Evolutionary conservation across 306 rosid species (phyloP), one percentile per base, ranked within the genome.

Genomic region (Myrica gale): DNA sequence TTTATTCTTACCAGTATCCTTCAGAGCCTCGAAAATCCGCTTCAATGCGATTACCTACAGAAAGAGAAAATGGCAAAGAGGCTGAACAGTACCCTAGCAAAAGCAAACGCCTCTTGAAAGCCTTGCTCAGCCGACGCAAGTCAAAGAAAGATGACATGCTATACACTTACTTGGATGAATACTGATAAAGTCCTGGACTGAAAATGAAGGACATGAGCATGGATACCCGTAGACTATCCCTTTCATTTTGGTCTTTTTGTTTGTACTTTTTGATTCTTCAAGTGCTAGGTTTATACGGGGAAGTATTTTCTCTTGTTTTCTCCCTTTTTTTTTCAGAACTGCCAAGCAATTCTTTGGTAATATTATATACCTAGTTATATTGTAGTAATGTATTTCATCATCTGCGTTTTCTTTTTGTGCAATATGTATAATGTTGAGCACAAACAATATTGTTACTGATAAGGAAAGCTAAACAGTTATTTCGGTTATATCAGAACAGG

Each of bases 81-180:
- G 71, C 72, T 4, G 99, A 96, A n/a, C 99, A 89, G 57, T 52
- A 80, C 61, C 97, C 97, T 46, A 92, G 97, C 81, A 96, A 90
- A 85, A 92, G 99, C 80, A 96, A 92, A 81, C 90, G 99, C 54
- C 97, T 96, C 16, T 85, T 96, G 55, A 96, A 90, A 85, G 97
- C 99, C 57, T 82, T 96, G 54, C 97, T 96, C 70, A 96, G 99
- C 84, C 88, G 99, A 78, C 96, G 99, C 78, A 96, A 92, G 85
- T 92, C 97, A 3, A 96, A 92, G 93, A 96, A 92, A 85, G 98
- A 96, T 68, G 98, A 96, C 19, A 90, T 73, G 88, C 79, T 96
- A 71, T 92, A 96, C 80, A 89, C 96, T 58, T 96, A 92, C 73
- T 78, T 96, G 92, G 99, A 96, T 10, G 99, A 92, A 86, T 95